These are phyloP conservation scores for Aureobasidium sp. DNA, from an alignment of 2,329 filamentous ascomycete genomes.

Conservation along the genomic window DNA sequence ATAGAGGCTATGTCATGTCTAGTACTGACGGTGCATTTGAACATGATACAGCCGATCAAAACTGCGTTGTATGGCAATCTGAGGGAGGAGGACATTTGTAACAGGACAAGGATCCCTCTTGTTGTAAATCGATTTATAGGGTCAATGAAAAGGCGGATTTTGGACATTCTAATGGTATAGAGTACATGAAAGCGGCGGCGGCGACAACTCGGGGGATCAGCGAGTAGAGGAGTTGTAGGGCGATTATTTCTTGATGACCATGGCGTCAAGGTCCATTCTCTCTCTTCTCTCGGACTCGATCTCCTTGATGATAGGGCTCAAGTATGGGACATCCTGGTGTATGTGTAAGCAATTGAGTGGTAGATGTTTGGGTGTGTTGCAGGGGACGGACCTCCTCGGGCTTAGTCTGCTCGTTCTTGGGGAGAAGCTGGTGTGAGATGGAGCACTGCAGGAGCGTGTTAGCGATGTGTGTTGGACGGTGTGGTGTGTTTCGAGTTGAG, in stretches of 20 bases:
- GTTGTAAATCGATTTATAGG: background rate
- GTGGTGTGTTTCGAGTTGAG: background rate
- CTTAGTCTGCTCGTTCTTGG: constrained; percentile 59
- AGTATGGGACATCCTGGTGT: constrained; percentile 55
- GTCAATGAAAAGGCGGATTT: background rate
- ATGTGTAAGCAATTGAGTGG: constrained; percentile 13
- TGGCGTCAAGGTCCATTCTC: constrained; percentile 58
- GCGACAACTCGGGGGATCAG: background rate
- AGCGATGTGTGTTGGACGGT: background rate
- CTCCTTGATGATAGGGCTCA: constrained; percentile 58
- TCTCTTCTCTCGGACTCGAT: constrained; percentile 60
- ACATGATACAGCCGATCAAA: background rate
- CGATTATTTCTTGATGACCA: constrained; percentile 46
- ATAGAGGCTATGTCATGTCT: background rate
- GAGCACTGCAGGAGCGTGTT: constrained; percentile 45
- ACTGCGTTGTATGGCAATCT: background rate
- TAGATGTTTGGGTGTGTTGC: background rate
- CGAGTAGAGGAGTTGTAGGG: constrained; percentile 13
- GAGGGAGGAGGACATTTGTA: background rate
- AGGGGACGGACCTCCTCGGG: constrained; percentile 48
- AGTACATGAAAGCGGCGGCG: constrained; percentile 3
- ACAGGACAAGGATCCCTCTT: no score
- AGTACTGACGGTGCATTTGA: background rate
- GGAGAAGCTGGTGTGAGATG: constrained; percentile 56
- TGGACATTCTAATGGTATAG: constrained; percentile 11